Percentiles rank a stretch among this genome's conserved stretches.
phyloP scores from a whole-genome alignment of 345 rosid species.

The Rhizophora mangle region DNA sequence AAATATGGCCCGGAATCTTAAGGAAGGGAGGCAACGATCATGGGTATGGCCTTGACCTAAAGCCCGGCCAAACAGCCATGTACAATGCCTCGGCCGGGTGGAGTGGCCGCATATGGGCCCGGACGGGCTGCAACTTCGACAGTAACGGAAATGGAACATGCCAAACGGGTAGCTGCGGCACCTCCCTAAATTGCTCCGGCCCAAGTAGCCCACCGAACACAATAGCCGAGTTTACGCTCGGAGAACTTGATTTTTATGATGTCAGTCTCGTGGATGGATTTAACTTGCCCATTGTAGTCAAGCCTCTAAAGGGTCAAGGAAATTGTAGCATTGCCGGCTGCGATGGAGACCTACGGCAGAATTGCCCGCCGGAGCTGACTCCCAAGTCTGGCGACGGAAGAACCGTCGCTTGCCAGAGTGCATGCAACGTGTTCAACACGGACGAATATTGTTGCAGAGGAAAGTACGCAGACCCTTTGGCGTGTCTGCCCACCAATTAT shows the following conservation, averaged over 20 bases:
- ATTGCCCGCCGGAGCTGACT: conserved; percentile 44
- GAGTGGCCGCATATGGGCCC: conserved; percentile 90
- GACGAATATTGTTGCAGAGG: conserved; percentile 67
- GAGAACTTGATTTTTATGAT: conserved; percentile 43
- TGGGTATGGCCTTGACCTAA: conserved; percentile 59
- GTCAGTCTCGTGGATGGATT: conserved; percentile 70
- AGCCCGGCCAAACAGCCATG: conserved; percentile 52
- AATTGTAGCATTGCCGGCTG: conserved; percentile 57
- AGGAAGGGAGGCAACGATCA: conserved; percentile 41
- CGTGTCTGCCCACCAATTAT: conserved; percentile 49
- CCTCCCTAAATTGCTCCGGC: conserved; percentile 49
- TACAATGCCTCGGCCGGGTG: conserved; percentile 63
- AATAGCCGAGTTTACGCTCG: conserved; percentile 55
- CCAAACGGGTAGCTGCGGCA: conserved; percentile 73
- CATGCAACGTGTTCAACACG: conserved; percentile 44
- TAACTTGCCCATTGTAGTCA: conserved; percentile 45
- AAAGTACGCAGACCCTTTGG: conserved; percentile 26
- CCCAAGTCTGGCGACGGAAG: conserved; percentile 32
- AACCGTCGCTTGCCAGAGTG: conserved; percentile 56
- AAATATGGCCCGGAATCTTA: conserved; percentile 73
- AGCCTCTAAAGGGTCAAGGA: conserved; percentile 40
- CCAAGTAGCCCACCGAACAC: conserved; percentile 65
- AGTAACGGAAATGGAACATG: conserved; percentile 58
- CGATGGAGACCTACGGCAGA: conserved; percentile 45
- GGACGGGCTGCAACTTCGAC: conserved; percentile 72